Conservation (phyloP, 192 early-diverging fungal genomes). For the Coemansia sp. region DNA sequence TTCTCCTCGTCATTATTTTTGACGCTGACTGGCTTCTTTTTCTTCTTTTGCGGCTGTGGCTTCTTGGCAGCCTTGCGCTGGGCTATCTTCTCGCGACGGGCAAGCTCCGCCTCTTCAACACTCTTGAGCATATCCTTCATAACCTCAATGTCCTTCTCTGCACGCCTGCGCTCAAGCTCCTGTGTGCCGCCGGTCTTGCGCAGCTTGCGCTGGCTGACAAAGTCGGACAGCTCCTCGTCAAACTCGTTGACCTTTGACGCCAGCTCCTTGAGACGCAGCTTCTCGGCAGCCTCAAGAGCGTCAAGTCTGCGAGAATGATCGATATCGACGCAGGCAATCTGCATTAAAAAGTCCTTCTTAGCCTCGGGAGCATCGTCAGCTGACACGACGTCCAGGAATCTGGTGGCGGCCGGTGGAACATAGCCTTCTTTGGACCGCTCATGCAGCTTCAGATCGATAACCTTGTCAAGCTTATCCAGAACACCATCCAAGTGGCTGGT, state of each 20-base stretch:
- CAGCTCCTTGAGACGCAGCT: conserved; percentile 65
- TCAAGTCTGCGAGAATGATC: conserved; percentile 65
- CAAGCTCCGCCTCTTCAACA: conserved; percentile 46
- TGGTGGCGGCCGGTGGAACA: conserved; percentile 30
- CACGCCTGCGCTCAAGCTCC: conserved; percentile 68
- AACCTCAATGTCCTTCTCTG: conserved; percentile 67
- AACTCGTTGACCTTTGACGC: conserved; percentile 74
- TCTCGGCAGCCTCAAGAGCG: conserved; percentile 67
- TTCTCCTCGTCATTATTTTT: not conserved
- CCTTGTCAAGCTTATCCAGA: conserved; percentile 64
- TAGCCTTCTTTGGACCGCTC: conserved; percentile 50
- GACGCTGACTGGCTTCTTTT: not conserved
- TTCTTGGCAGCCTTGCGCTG: conserved; percentile 44
- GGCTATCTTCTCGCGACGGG: conserved; percentile 41
- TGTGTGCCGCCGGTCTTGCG: conserved; percentile 76
- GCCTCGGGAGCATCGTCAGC: conserved; percentile 65
- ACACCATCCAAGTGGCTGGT: conserved; percentile 60
- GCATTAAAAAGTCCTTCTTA: conserved; percentile 65
- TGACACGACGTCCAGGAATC: conserved; percentile 58
- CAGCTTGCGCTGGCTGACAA: conserved; percentile 65
- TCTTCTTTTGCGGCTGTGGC: conserved; percentile 13
- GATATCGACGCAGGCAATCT: conserved; percentile 67
- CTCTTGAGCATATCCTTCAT: conserved; percentile 58
- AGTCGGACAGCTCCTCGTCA: conserved; percentile 67
- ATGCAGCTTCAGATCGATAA: conserved; percentile 54